phyloP scores from a whole-genome alignment of 441 rosid species.

The Jatropha multifida region DNA sequence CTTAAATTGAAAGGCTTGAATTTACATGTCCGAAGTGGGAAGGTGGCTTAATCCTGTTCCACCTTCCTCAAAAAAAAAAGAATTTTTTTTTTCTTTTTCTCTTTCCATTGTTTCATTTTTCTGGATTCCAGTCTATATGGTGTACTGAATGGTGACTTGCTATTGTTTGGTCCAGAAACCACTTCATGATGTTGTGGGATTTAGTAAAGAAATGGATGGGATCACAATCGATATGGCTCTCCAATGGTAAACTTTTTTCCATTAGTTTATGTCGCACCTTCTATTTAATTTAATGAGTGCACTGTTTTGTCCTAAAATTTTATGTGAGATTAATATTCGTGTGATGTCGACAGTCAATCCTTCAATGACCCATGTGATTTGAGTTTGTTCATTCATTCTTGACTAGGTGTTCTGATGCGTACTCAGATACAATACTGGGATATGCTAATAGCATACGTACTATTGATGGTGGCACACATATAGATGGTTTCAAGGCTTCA shows the following conservation, averaged over 20 bases:
- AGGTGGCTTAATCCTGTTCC: neutral
- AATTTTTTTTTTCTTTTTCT: neutral
- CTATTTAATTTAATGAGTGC: neutral
- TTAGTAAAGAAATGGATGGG: constrained; percentile 69
- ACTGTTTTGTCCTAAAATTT: neutral
- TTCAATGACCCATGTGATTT: constrained; percentile 15
- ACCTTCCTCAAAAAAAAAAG: too few species aligned
- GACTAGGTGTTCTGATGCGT: constrained; percentile 91
- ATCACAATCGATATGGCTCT: constrained; percentile 69
- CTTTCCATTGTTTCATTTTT: constrained; percentile 7
- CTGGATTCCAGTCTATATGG: neutral
- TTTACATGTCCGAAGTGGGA: neutral
- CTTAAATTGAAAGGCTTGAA: neutral
- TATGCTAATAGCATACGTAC: constrained; percentile 95
- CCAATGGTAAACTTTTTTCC: constrained; percentile 63
- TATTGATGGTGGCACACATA: constrained; percentile 93
- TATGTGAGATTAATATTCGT: neutral
- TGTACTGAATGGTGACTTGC: constrained; percentile 30
- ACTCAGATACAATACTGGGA: constrained; percentile 88
- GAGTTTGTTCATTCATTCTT: constrained; percentile 25
- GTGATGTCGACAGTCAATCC: constrained; percentile 5
- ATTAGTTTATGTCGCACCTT: neutral
- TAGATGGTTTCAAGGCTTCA: constrained; percentile 91
- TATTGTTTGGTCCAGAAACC: constrained; percentile 58
- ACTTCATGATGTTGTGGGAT: constrained; percentile 85